A percentile compares a stretch with the other conserved stretches of the same genome.
These are phyloP conservation scores for Acanthamoeba divionensis DNA, from an alignment of 208 protist species.

Conservation along the genomic window DNA sequence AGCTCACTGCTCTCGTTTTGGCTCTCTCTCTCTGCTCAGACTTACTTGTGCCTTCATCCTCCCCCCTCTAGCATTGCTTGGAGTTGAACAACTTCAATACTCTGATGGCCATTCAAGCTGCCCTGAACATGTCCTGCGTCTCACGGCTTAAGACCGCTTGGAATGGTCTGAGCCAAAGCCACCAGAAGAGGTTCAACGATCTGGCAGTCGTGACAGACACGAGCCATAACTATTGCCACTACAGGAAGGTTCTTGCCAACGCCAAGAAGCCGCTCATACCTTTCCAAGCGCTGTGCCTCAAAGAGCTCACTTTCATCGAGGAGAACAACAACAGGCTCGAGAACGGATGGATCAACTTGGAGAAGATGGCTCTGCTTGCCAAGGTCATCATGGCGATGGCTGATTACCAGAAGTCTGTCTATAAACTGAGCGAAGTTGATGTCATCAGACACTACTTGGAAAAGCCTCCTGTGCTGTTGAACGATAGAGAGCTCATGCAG, in stretches of 20 bases:
- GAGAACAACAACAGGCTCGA: not conserved
- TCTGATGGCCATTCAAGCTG: conserved; percentile 4
- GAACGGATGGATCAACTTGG: conserved; percentile 14
- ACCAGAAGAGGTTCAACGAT: not conserved
- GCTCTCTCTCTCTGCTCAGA: not conserved
- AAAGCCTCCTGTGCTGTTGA: not conserved
- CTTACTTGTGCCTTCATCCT: not conserved
- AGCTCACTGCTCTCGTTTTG: not conserved
- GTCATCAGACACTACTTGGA: not conserved
- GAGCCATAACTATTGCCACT: conserved; percentile 29
- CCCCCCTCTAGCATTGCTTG: not conserved
- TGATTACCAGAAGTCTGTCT: not conserved
- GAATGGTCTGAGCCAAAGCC: not conserved
- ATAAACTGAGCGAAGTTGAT: not conserved
- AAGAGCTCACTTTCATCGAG: conserved; percentile 55
- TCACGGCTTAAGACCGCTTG: not conserved
- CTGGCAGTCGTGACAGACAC: not conserved
- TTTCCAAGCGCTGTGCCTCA: conserved; percentile 17
- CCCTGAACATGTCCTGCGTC: not conserved
- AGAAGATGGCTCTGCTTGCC: conserved; percentile 23
- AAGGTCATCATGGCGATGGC: conserved; percentile 1
- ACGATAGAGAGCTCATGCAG: conserved; percentile 21
- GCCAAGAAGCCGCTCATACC: not conserved
- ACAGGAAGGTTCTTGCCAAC: not conserved
- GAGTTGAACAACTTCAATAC: conserved; percentile 20